Percentiles rank a stretch among this genome's conserved stretches.
Conservation (phyloP, 345 rosid genomes). For the Hevea brasiliensis region DNA sequence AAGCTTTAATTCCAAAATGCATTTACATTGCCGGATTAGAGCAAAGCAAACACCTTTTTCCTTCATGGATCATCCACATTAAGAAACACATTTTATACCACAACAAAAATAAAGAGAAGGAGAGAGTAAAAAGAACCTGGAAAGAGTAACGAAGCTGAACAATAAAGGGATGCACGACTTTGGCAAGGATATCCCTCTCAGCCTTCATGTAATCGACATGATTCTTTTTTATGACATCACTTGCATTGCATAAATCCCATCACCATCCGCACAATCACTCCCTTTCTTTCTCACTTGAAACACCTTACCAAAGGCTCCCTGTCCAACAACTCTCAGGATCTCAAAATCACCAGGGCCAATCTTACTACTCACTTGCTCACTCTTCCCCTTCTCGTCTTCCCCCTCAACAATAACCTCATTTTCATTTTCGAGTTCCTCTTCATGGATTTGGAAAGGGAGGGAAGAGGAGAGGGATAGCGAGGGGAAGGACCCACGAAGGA, state of each 20-base stretch:
- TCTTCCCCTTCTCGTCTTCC: not conserved
- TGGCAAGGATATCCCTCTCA: constrained; percentile 70
- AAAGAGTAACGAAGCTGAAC: constrained; percentile 77
- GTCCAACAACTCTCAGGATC: constrained; percentile 62
- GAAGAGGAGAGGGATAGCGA: constrained; percentile 52
- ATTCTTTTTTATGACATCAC: constrained; percentile 75
- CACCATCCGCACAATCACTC: constrained; percentile 22
- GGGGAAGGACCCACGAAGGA: constrained; percentile 78
- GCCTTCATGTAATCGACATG: constrained; percentile 80
- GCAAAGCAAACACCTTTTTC: no score
- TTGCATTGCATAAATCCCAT: constrained; percentile 74
- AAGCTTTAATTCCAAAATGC: not conserved
- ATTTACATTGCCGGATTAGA: no score
- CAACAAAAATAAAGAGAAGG: not conserved
- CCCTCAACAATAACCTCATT: not conserved
- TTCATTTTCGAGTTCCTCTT: constrained; percentile 35
- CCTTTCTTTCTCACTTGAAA: constrained; percentile 58
- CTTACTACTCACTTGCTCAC: constrained; percentile 9
- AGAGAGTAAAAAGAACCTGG: constrained; percentile 42
- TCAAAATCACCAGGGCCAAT: constrained; percentile 64
- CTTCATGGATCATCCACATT: no score
- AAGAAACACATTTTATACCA: no score
- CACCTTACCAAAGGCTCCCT: constrained; percentile 74
- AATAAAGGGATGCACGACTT: constrained; percentile 64
- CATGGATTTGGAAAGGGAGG: constrained; percentile 46